Evolutionary conservation across 495 filamentous ascomycete genomes (phyloP), one percentile per base, ranked within the genome.

Genomic region (Barbatosphaeria neglecta): DNA sequence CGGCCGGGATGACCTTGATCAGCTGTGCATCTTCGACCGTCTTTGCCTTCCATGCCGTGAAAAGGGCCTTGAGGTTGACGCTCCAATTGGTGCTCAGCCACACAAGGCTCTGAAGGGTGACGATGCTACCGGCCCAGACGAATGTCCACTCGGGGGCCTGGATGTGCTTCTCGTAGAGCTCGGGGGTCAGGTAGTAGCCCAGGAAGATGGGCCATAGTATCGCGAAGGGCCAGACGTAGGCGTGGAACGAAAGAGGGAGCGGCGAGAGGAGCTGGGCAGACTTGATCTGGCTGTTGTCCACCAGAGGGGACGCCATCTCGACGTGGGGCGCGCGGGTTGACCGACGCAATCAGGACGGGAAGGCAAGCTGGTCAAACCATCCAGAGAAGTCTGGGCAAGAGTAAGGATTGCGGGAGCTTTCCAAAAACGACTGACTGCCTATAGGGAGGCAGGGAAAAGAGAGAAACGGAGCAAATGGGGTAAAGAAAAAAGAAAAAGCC

Each of bases 61-160:
- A 96, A 51, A 82, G 57, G 6, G 83, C 78, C 50, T 81, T 78
- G 50, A 96, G 70, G 56, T 87, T 80, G 60, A 99, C 87, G 61
- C 83, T 95, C 92, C 92, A 99, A 69, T 96, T 83, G 20, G 92
- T 97, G 69, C 83, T 90, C 48, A 99, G 74, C 93, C 93, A 99
- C 41, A 86, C 69, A 48, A 99, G 75, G 49, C 84, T 79, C 72
- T 99, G 92, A 41, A 79, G 52, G 11, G 90, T 95, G 60, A 94
- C 74, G 57, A 97, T 94, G 24, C 79, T 74, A 50, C 85, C 90
- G 49, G 83, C 73, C 76, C 82, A 99, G 44, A 97, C 87, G 63
- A 95, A 95, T 8, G 93, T 97, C 92, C 92, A 99, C 70, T 99
- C 92, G 52, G 81, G 78, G 19, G 80, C 83, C 45, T 82, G 73